A percentile compares a stretch with the other conserved stretches of the same genome.
These are phyloP conservation scores for Phytomonas sp. DNA, from an alignment of 208 protist genomes.

Conservation along the genomic window DNA sequence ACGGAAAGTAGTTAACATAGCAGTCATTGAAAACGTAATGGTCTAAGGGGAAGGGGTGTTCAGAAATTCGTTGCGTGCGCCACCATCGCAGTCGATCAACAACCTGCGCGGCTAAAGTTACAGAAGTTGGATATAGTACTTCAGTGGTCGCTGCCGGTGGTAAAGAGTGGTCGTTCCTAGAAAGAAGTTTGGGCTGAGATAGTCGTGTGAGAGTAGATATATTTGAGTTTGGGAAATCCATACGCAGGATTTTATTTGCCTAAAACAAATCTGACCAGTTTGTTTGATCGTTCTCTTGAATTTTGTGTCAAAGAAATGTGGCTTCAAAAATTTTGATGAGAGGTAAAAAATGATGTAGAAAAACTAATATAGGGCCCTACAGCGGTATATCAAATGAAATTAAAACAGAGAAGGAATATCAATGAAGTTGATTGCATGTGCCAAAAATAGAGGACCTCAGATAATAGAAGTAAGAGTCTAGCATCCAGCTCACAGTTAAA, in stretches of 20 bases:
- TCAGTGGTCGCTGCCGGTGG: not conserved
- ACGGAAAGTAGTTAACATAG: slow-evolving; percentile 42
- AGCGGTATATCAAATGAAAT: not conserved
- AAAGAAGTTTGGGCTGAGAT: not conserved
- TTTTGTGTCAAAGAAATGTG: not conserved
- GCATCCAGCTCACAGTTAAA: not conserved
- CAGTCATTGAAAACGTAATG: slow-evolving; percentile 28
- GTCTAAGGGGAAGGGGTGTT: slow-evolving; percentile 32
- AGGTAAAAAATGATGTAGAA: slow-evolving; percentile 12
- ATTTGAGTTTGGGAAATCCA: slow-evolving; percentile 1
- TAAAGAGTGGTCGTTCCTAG: not conserved
- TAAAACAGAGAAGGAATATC: slow-evolving; percentile 14
- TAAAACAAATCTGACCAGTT: not conserved
- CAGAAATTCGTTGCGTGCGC: slow-evolving; percentile 30
- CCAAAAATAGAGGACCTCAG: not conserved
- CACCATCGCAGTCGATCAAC: slow-evolving; percentile 75
- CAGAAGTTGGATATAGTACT: not conserved
- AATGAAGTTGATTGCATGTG: not conserved
- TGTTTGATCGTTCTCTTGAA: not conserved
- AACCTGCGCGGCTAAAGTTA: slow-evolving; percentile 23
- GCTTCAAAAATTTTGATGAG: not conserved
- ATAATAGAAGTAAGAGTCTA: slow-evolving; percentile 4
- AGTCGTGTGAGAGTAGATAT: slow-evolving; percentile 11
- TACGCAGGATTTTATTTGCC: not conserved
- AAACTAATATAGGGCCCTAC: slow-evolving; percentile 3